Evolutionary conservation across 2,329 filamentous ascomycete species (phyloP), one percentile per base, ranked within the genome.

Genomic region (Pseudopyricularia javanii): DNA sequence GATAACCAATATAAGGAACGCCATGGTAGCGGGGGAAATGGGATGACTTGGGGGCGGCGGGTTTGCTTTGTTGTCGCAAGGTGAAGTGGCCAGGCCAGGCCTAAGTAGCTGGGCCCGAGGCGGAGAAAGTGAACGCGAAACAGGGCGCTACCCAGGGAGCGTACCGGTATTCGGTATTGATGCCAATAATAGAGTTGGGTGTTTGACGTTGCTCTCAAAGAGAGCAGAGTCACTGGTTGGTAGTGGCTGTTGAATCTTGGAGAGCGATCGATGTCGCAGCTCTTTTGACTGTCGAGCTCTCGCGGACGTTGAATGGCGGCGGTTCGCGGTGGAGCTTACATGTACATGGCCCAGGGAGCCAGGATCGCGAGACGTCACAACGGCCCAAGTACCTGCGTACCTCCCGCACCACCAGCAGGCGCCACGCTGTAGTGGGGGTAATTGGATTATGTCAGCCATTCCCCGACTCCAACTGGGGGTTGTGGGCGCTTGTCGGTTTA

Each of bases 1-100:
- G 61, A 95, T 88, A 65, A 93, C 88, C 66, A 95, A 80, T 65
- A 95, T 90, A 60, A 95, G 78, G 71, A 91, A 88, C 58, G 89
- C 88, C 74, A 91, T 89, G 75, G 82, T 85, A 15, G 20, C 40
- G 40, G 40, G 15, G 24, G 20, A 62, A 54, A 15, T 15, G 5
- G 24, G 12, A 28, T 26, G 22, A 24, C 14, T 35, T n/a, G 20
- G 15, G 14, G 11, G 49, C 33, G 22, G 33, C 34, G 32, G 40
- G 24, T 7, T 12, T 26, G 22, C 12, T 24, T 14, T 45, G 40
- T 28, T 24, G 40, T 24, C 12, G 4, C 28, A 30, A 9, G 28
- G 28, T 30, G 9, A 30, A 9, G 9, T 30, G 28, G 28, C 28
- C 28, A 5, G n/a, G 22, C 28, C 33, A 7, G 33, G 22, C 5